Conservation (phyloP, 306 rosid species). For the Acacia confusa region DNA sequence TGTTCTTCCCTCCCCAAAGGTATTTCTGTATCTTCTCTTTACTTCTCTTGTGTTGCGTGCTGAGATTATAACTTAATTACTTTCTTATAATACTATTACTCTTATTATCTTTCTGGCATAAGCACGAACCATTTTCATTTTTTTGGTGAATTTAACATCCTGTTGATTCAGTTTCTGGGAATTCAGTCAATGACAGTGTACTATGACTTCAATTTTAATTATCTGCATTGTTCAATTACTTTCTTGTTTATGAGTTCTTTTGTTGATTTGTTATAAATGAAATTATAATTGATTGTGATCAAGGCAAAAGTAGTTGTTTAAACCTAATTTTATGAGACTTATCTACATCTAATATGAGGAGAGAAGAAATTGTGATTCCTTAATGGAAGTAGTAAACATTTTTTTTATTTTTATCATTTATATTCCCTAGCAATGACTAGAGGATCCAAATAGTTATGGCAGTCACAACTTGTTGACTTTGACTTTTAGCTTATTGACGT, state of each 20-base stretch:
- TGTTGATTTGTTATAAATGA: background rate
- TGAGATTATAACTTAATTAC: background rate
- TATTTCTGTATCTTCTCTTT: background rate
- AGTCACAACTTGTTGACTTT: too few species aligned
- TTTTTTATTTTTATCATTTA: too few species aligned
- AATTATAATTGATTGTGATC: too few species aligned
- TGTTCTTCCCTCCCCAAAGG: slow-evolving; percentile 46
- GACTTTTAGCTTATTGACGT: too few species aligned
- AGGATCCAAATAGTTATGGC: background rate
- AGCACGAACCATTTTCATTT: background rate
- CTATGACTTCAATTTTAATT: background rate
- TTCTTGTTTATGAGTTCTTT: background rate
- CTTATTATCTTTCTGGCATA: background rate
- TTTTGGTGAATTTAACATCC: background rate
- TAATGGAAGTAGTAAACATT: background rate
- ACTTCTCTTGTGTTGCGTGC: background rate
- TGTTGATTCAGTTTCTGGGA: background rate
- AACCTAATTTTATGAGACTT: too few species aligned
- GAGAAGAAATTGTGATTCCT: background rate
- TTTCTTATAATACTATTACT: background rate
- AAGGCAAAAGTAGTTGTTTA: too few species aligned
- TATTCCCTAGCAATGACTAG: background rate
- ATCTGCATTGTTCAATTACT: background rate
- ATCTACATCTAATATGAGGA: too few species aligned
- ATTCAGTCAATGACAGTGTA: background rate